Evolutionary conservation across 768 basidiomycete species (phyloP).

Genomic region (Lactarius quietus): DNA sequence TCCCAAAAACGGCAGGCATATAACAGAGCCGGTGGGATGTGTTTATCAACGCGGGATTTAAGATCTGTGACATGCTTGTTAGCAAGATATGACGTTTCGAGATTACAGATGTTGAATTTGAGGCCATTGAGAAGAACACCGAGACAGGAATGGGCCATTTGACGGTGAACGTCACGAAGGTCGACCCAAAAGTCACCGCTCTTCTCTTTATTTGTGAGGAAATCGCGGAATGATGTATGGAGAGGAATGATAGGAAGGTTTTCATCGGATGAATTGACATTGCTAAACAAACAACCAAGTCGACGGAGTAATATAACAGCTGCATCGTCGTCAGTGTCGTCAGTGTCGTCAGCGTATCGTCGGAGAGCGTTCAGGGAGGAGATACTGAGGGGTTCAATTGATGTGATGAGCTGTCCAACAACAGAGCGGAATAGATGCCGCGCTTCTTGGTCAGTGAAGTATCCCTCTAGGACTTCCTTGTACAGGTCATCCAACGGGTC

Average conservation of each 20-base stretch:
- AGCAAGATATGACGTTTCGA: not conserved
- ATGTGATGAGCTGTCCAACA: not conserved
- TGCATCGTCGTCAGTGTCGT: not conserved
- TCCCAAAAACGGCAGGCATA: conserved; percentile 8
- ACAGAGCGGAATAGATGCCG: not conserved
- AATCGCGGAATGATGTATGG: not conserved
- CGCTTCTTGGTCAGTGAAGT: not conserved
- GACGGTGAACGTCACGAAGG: not conserved
- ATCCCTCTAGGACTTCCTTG: not conserved
- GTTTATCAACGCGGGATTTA: not conserved
- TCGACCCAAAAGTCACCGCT: not conserved
- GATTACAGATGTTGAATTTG: conserved; percentile 1
- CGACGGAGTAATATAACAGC: not conserved
- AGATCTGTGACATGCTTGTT: not conserved
- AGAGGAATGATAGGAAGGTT: not conserved
- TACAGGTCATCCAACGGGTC: not conserved
- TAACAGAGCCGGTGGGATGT: not conserved
- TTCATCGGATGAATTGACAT: not conserved
- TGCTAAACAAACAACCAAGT: not conserved
- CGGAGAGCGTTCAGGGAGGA: not conserved
- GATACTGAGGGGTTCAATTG: not conserved
- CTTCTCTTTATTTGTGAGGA: not conserved
- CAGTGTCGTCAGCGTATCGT: not conserved
- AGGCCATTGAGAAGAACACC: not conserved
- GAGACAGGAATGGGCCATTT: not conserved